phyloP scores from a whole-genome alignment of 768 basidiomycete genomes.

The Hydnomerulius pinastri region DNA sequence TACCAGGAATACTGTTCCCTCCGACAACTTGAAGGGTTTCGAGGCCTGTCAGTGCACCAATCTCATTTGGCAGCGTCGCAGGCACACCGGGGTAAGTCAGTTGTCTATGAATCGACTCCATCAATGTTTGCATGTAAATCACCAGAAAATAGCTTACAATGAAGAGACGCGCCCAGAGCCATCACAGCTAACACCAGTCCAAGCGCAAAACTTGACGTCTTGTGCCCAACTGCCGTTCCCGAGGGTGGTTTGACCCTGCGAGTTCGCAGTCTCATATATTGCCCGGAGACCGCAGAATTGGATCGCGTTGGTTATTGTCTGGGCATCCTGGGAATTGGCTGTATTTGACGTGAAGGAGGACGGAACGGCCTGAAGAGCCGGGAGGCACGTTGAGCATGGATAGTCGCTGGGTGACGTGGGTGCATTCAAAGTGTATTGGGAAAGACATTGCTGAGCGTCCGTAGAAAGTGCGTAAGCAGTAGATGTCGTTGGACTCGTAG shows the following conservation, averaged over 20 bases:
- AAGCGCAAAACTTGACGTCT: slow-evolving; percentile 46
- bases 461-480: slow-evolving; percentile 34
- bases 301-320: slow-evolving; percentile 35
- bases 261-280: slow-evolving; percentile 41
- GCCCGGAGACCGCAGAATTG: slow-evolving; percentile 52
- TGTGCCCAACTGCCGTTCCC: slow-evolving; percentile 47
- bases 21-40: slow-evolving; percentile 42
- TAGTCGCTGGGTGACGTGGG: slow-evolving; percentile 43
- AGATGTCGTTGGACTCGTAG: slow-evolving; percentile 24
- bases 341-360: slow-evolving; percentile 29
- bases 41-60: slow-evolving; percentile 41
- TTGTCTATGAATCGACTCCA: slow-evolving; percentile 23
- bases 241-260: slow-evolving; percentile 40
- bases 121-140: background rate
- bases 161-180: slow-evolving; percentile 40
- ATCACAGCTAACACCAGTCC: slow-evolving; percentile 49
- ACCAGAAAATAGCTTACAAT: slow-evolving; percentile 35
- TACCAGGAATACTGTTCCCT: slow-evolving; percentile 44
- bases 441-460: slow-evolving; percentile 45
- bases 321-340: slow-evolving; percentile 35
- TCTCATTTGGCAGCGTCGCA: slow-evolving; percentile 41
- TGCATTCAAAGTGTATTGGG: slow-evolving; percentile 47
- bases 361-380: slow-evolving; percentile 41
- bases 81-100: slow-evolving; percentile 51
- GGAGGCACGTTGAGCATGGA: slow-evolving; percentile 48